Evolutionary conservation across 768 basidiomycete genomes (phyloP).

Genomic region (Mycena epipterygia): DNA sequence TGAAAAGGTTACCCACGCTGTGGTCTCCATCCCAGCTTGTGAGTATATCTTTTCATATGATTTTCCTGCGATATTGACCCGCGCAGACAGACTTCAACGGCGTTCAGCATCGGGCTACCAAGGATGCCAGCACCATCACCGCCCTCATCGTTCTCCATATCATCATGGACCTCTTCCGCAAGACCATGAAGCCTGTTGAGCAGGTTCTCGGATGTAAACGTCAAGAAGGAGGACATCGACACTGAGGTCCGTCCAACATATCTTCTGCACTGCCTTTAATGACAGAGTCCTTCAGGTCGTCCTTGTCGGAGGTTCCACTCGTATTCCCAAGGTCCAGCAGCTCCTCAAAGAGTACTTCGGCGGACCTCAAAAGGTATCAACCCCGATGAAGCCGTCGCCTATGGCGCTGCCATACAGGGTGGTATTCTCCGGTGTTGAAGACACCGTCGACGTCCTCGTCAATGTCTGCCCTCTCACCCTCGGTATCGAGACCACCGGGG

Average conservation of each 20-base stretch:
- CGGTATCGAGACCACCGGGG: slow-evolving; percentile 99
- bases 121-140: slow-evolving; percentile 96
- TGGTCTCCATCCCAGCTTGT: slow-evolving; percentile 98
- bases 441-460: slow-evolving; percentile 91
- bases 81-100: slow-evolving; percentile 92
- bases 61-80: slow-evolving; percentile 8
- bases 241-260: slow-evolving; percentile 69
- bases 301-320: slow-evolving; percentile 97
- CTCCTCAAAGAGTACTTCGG: slow-evolving; percentile 98
- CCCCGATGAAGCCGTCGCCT: slow-evolving; percentile 99
- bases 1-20: slow-evolving; percentile 95
- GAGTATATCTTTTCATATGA: slow-evolving; percentile 41
- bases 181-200: slow-evolving; percentile 99
- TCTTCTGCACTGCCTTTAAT: neutral
- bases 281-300: slow-evolving; percentile 65
- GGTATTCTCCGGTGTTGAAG: slow-evolving; percentile 97
- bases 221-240: slow-evolving; percentile 97
- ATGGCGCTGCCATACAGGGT: slow-evolving; percentile 98
- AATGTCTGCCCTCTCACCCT: slow-evolving; percentile 98
- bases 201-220: slow-evolving; percentile 96
- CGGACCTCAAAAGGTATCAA: slow-evolving; percentile 98
- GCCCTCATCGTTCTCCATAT: slow-evolving; percentile 96
- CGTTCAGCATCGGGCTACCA: slow-evolving; percentile 98
- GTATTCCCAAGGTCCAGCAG: slow-evolving; percentile 99
- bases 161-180: slow-evolving; percentile 98